Conservation (phyloP, 1,284 basidiomycete genomes). For the Phlebopus sp. region DNA sequence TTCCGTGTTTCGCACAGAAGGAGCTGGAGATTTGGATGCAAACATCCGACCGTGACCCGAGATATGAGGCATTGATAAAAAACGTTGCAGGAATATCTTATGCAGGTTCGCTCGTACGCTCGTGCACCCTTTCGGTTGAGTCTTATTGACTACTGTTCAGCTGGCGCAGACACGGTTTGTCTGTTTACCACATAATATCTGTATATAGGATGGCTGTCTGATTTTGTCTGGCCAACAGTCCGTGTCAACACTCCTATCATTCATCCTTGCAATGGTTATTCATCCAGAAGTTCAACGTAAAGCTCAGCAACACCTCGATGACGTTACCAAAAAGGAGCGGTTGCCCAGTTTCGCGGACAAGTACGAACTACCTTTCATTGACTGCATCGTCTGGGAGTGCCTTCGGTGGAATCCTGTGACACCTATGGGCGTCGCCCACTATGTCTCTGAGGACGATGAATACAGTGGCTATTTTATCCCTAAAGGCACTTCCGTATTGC, state of each 20-base stretch:
- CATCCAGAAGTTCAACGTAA: slow-evolving; percentile 37
- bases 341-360: slow-evolving; percentile 39
- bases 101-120: slow-evolving; percentile 31
- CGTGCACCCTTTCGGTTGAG: neutral
- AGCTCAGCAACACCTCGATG: slow-evolving; percentile 38
- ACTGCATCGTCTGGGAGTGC: slow-evolving; percentile 38
- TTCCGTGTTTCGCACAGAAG: slow-evolving; percentile 35
- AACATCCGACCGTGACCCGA: slow-evolving; percentile 20
- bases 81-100: slow-evolving; percentile 44
- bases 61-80: slow-evolving; percentile 36
- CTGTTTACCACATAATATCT: neutral
- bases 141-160: slow-evolving; percentile 11
- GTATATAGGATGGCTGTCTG: slow-evolving; percentile 1
- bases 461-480: slow-evolving; percentile 45
- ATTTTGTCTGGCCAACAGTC: slow-evolving; percentile 28
- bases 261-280: slow-evolving; percentile 38
- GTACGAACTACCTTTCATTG: slow-evolving; percentile 35
- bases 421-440: slow-evolving; percentile 39
- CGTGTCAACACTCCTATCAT: slow-evolving; percentile 35
- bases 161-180: slow-evolving; percentile 27
- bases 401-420: slow-evolving; percentile 46
- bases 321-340: slow-evolving; percentile 27
- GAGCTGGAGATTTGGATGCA: slow-evolving; percentile 35
- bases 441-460: slow-evolving; percentile 38
- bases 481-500: slow-evolving; percentile 40